Evolutionary conservation across 106 monocot genomes (phyloP).

Genomic region (Dendrobium huoshanense): DNA sequence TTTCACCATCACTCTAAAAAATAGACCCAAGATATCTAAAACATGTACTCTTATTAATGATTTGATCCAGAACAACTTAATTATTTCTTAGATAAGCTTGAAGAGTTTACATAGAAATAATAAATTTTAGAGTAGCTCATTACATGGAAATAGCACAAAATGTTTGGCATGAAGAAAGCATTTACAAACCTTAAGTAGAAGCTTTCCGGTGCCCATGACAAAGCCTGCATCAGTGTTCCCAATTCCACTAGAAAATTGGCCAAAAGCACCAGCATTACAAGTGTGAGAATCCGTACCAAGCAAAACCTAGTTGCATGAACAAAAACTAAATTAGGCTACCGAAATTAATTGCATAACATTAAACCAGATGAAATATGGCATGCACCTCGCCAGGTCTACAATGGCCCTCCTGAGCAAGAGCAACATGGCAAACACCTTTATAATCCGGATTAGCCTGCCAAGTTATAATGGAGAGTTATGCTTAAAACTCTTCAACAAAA

Average conservation of each 20-base stretch:
- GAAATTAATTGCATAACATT: background rate
- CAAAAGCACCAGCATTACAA: conserved; percentile 98
- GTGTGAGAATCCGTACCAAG: conserved; percentile 97
- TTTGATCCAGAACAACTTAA: no score
- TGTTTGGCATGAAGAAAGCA: background rate
- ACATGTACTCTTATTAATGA: no score
- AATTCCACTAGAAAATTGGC: conserved; percentile 97
- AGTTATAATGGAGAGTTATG: background rate
- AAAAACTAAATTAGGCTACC: background rate
- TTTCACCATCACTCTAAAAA: no score
- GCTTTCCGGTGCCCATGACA: conserved; percentile 88
- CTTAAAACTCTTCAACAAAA: background rate
- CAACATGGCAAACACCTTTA: conserved; percentile 92
- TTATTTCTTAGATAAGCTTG: background rate
- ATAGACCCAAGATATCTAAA: no score
- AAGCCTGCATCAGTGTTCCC: conserved; percentile 99
- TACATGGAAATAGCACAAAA: conserved; percentile 2
- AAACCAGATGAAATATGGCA: background rate
- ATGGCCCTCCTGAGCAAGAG: conserved; percentile 97
- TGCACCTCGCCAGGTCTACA: conserved; percentile 95
- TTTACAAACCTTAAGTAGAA: conserved; percentile 65
- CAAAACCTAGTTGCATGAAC: conserved; percentile 52
- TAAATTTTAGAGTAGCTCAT: background rate
- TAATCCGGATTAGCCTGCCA: conserved; percentile 94
- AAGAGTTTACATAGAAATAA: background rate